Percentiles rank a stretch among this genome's conserved stretches.
Evolutionary conservation across 73 alveolate species (phyloP).

Genomic region (Paraurostyla sp.): DNA sequence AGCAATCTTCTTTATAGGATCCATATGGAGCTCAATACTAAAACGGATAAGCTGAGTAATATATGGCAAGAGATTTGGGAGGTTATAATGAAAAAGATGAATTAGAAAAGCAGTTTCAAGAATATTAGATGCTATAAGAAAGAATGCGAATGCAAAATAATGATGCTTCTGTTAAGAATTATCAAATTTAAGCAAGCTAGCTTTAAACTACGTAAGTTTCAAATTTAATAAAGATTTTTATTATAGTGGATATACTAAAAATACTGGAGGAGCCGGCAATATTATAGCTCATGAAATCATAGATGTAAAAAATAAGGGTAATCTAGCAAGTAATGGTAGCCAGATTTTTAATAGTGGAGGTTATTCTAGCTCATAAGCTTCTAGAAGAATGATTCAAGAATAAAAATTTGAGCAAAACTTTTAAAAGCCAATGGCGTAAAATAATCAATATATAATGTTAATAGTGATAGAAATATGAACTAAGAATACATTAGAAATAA

Average conservation of each 20-base stretch:
- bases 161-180: slow-evolving; percentile 9
- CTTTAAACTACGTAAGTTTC: neutral
- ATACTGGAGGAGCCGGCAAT: neutral
- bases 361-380: slow-evolving; percentile 5
- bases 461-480: neutral
- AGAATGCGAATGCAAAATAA: neutral
- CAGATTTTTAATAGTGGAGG: slow-evolving; percentile 50
- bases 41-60: neutral
- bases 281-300: slow-evolving; percentile 9
- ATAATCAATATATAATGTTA: neutral
- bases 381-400: slow-evolving; percentile 20
- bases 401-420: slow-evolving; percentile 26
- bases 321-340: slow-evolving; percentile 23
- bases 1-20: neutral
- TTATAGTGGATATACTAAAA: slow-evolving; percentile 37
- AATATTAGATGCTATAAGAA: neutral
- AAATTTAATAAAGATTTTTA: too few species aligned
- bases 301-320: slow-evolving; percentile 24
- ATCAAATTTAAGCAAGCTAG: neutral
- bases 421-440: slow-evolving; percentile 51
- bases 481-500: slow-evolving; percentile 5
- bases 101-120: neutral
- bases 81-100: slow-evolving; percentile 47
- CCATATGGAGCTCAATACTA: neutral
- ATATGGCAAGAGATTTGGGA: neutral